These are phyloP conservation scores for Arabidopsis hybrid DNA, from an alignment of 441 rosid genomes.

Conservation along the genomic window DNA sequence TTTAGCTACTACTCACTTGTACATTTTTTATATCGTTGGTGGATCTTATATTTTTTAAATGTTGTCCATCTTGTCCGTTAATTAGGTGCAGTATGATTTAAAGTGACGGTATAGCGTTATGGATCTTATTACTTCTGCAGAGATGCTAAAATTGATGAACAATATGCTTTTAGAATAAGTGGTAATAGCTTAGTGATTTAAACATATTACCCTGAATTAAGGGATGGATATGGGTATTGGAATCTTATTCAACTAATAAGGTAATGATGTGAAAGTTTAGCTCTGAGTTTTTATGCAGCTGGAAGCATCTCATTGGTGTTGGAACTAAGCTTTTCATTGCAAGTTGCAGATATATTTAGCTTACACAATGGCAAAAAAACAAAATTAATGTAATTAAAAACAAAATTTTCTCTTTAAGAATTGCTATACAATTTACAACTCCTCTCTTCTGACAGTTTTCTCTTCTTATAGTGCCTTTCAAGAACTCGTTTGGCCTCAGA, in stretches of 20 bases:
- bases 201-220: background rate
- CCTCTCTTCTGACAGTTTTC: background rate
- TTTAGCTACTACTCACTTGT: background rate
- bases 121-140: background rate
- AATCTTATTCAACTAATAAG: background rate
- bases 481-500: background rate
- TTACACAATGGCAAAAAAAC: too few relatives aligned
- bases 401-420: background rate
- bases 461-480: background rate
- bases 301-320: background rate
- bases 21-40: background rate
- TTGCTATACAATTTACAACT: background rate
- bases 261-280: background rate
- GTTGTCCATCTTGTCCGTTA: background rate
- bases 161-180: background rate
- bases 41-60: background rate
- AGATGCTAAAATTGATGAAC: background rate
- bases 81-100: background rate
- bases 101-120: background rate
- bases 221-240: background rate
- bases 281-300: background rate
- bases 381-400: background rate
- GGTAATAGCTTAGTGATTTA: background rate
- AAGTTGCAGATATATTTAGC: too few relatives aligned
- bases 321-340: too few relatives aligned